Conservation (phyloP, 2,329 filamentous ascomycete genomes). For the Coccinonectria pachysandricola region DNA sequence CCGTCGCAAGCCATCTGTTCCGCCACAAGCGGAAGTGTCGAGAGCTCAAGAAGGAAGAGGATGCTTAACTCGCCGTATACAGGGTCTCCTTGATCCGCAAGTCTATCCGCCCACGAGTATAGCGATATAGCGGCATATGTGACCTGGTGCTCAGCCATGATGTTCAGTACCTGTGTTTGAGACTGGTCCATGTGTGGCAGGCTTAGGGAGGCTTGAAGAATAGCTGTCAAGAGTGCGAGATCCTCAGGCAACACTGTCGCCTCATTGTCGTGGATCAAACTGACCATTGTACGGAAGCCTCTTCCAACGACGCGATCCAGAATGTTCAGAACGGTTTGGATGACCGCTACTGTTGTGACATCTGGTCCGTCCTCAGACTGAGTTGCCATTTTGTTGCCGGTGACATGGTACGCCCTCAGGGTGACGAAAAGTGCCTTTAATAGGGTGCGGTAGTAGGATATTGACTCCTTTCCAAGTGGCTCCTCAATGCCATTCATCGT, state of each 20-base stretch:
- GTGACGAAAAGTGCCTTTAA: conserved; percentile 78
- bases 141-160: conserved; percentile 60
- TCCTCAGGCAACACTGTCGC: conserved; percentile 59
- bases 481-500: conserved; percentile 44
- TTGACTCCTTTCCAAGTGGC: conserved; percentile 40
- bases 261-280: conserved; percentile 68
- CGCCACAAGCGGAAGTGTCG: conserved; percentile 67
- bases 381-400: conserved; percentile 18
- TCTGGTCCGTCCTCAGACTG: conserved; percentile 25
- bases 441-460: conserved; percentile 70
- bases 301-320: conserved; percentile 68
- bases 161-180: conserved; percentile 59
- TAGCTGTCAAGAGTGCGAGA: conserved; percentile 75
- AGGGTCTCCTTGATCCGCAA: conserved; percentile 70
- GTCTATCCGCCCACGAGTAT: conserved; percentile 86
- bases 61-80: conserved; percentile 90
- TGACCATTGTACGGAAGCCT: conserved; percentile 73
- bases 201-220: conserved; percentile 73
- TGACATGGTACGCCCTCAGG: conserved; percentile 52
- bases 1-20: conserved; percentile 86
- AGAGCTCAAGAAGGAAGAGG: conserved; percentile 79
- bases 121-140: conserved; percentile 75
- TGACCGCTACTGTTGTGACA: conserved; percentile 33
- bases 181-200: conserved; percentile 66
- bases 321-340: conserved; percentile 64